Percentiles rank a stretch among this genome's conserved stretches.
These are phyloP conservation scores for Rhodotorula babjevae DNA, from an alignment of 768 basidiomycete genomes.

Conservation along the genomic window DNA sequence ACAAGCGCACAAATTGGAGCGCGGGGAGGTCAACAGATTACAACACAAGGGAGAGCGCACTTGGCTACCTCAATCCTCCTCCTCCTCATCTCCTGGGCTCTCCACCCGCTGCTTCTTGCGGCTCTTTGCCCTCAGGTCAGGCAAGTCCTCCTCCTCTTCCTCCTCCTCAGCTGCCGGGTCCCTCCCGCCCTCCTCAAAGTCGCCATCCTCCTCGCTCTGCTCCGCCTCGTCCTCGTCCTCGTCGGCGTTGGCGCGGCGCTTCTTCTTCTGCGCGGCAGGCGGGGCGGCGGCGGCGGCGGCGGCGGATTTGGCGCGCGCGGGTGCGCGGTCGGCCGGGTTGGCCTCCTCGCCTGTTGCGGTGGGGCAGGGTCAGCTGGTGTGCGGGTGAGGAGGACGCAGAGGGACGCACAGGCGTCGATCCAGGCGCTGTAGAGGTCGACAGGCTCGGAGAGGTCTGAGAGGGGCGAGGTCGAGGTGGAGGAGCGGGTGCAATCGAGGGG, in stretches of 20 bases:
- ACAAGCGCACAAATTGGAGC: too few relatives aligned
- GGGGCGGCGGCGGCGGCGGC: too few relatives aligned
- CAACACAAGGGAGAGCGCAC: too few relatives aligned
- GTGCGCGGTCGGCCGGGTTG: neutral
- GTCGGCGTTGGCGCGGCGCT: neutral
- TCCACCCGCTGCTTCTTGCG: neutral
- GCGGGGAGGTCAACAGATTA: too few relatives aligned
- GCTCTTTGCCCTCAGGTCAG: neutral
- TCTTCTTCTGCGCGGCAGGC: neutral
- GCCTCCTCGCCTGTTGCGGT: conserved; percentile 1
- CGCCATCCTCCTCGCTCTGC: neutral
- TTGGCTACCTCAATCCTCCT: too few relatives aligned
- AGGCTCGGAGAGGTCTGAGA: conserved; percentile 38
- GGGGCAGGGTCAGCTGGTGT: neutral
- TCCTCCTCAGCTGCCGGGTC: neutral
- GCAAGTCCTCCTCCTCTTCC: conserved; percentile 6
- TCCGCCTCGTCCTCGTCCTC: conserved; percentile 17
- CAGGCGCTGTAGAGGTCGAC: conserved; percentile 41
- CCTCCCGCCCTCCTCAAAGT: neutral
- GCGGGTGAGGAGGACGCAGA: neutral
- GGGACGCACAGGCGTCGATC: conserved; percentile 39
- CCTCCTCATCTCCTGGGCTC: neutral
- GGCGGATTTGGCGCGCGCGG: neutral
- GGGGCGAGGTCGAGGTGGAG: neutral
- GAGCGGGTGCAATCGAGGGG: neutral